Conservation (phyloP, 768 basidiomycete species). For the Leccinellum rugosiceps region DNA sequence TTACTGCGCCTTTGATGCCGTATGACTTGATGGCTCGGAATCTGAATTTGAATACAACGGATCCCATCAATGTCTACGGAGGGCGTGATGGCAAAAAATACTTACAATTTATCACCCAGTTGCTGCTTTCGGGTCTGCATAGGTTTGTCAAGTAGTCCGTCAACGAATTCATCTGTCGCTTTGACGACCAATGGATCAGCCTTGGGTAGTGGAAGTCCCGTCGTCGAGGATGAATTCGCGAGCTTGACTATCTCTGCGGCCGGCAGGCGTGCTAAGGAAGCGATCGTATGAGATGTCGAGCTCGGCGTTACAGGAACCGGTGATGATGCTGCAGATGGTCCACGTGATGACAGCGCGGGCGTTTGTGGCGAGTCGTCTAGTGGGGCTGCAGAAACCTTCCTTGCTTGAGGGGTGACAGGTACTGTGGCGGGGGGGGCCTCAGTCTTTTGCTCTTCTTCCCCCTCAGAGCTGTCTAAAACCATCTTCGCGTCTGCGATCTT, state of each 20-base stretch:
- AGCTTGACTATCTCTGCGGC: slow-evolving; percentile 71
- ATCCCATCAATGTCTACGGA: slow-evolving; percentile 15
- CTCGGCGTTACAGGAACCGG: slow-evolving; percentile 65
- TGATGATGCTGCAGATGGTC: slow-evolving; percentile 68
- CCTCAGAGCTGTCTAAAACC: slow-evolving; percentile 74
- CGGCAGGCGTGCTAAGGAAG: slow-evolving; percentile 69
- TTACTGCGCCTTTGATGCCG: slow-evolving; percentile 76
- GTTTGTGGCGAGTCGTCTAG: slow-evolving; percentile 61
- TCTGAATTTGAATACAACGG: slow-evolving; percentile 27
- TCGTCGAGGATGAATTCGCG: slow-evolving; percentile 46
- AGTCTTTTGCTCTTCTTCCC: slow-evolving; percentile 39
- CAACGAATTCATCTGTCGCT: slow-evolving; percentile 71
- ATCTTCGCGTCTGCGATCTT: slow-evolving; percentile 82
- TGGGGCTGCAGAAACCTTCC: slow-evolving; percentile 43
- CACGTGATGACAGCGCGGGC: slow-evolving; percentile 72
- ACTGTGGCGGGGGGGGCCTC: slow-evolving; percentile 34
- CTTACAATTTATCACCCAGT: slow-evolving; percentile 75
- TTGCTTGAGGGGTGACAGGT: slow-evolving; percentile 59
- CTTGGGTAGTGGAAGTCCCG: slow-evolving; percentile 59
- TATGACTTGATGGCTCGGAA: slow-evolving; percentile 67
- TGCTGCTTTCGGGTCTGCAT: slow-evolving; percentile 69
- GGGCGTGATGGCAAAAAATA: slow-evolving; percentile 11
- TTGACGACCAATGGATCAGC: slow-evolving; percentile 66
- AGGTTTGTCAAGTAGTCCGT: slow-evolving; percentile 54
- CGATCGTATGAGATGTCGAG: slow-evolving; percentile 52